Conservation (phyloP, 805 yeast species). For the Cyberlindnera xishuangbannaensis region DNA sequence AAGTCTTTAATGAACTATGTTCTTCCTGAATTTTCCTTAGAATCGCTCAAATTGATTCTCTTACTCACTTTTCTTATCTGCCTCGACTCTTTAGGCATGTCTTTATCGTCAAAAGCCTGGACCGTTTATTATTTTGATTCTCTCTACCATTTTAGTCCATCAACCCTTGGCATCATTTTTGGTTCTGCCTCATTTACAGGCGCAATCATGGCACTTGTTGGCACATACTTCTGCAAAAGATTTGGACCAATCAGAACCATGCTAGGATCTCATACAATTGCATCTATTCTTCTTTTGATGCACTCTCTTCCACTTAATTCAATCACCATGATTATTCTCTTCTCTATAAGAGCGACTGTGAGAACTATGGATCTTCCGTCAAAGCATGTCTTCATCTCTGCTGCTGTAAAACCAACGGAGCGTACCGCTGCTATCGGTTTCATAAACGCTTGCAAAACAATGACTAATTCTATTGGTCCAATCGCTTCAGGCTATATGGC, state of each 20-base stretch:
- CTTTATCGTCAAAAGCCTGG: constrained; percentile 42
- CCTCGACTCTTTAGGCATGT: constrained; percentile 39
- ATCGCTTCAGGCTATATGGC: constrained; percentile 36
- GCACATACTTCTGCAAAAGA: constrained; percentile 38
- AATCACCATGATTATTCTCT: constrained; percentile 27
- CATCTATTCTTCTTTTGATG: constrained; percentile 33
- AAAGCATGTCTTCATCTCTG: constrained; percentile 40
- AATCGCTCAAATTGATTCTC: constrained; percentile 24
- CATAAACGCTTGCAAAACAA: constrained; percentile 38
- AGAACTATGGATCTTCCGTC: constrained; percentile 46
- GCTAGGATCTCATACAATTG: constrained; percentile 39
- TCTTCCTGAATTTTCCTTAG: constrained; percentile 16
- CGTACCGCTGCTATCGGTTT: constrained; percentile 39
- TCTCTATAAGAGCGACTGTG: constrained; percentile 30
- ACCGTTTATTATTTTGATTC: constrained; percentile 37
- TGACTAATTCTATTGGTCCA: constrained; percentile 39
- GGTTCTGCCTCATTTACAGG: constrained; percentile 33
- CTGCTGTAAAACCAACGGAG: constrained; percentile 34
- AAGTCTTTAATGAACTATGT: constrained; percentile 5
- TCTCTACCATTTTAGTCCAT: constrained; percentile 31
- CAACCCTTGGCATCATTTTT: constrained; percentile 35
- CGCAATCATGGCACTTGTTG: constrained; percentile 35
- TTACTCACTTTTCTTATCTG: constrained; percentile 35
- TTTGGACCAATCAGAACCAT: constrained; percentile 40
- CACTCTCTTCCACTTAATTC: constrained; percentile 35